These are phyloP conservation scores for Cicer pinnatifidum DNA, from an alignment of 306 rosid species.

Conservation along the genomic window DNA sequence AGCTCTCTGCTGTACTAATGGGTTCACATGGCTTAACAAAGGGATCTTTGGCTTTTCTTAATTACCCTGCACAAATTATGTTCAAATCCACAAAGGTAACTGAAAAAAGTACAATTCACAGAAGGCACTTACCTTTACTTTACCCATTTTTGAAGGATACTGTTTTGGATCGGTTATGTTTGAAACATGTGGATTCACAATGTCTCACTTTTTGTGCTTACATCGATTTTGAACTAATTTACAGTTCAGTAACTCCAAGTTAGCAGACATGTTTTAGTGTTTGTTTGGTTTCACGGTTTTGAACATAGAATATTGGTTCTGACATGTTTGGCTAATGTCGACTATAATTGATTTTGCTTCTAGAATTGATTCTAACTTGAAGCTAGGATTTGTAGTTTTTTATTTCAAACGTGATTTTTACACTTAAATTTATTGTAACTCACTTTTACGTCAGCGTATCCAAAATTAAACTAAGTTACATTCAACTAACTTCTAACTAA, in stretches of 20 bases:
- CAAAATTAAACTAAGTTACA: too few relatives aligned
- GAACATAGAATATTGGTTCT: too few relatives aligned
- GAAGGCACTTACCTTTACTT: conserved; percentile 20
- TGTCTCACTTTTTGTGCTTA: conserved; percentile 17
- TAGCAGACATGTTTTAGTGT: conserved; percentile 15
- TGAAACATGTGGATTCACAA: not conserved
- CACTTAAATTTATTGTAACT: too few relatives aligned
- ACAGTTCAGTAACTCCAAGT: conserved; percentile 11
- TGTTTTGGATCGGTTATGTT: not conserved
- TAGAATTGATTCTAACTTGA: too few relatives aligned
- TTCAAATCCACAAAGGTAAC: conserved; percentile 95
- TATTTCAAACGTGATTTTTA: too few relatives aligned
- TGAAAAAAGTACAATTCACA: conserved; percentile 8
- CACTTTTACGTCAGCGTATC: too few relatives aligned
- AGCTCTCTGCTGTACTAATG: conserved; percentile 93
- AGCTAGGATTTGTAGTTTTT: too few relatives aligned
- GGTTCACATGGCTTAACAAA: conserved; percentile 98
- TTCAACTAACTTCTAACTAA: too few relatives aligned
- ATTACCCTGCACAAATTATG: conserved; percentile 99
- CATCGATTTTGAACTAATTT: not conserved
- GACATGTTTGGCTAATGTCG: too few relatives aligned
- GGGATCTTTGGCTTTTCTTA: conserved; percentile 93
- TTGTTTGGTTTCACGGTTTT: too few relatives aligned
- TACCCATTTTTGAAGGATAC: conserved; percentile 32
- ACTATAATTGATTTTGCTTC: too few relatives aligned